phyloP scores from a whole-genome alignment of 192 early-diverging fungal genomes.

The Gaertneriomyces semiglobifer region DNA sequence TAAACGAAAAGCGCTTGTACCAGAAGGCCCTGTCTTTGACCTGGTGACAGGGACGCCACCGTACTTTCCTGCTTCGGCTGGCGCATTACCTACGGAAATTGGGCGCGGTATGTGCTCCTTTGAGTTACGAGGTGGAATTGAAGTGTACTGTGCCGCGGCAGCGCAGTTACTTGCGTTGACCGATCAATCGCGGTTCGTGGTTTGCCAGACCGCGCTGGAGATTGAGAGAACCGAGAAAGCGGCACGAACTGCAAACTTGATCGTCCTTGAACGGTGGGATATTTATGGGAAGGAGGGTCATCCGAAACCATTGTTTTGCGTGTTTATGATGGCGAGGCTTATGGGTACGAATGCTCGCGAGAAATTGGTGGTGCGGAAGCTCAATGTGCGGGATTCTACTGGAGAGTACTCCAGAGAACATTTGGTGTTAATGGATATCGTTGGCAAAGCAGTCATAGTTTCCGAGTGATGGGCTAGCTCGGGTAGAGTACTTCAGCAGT shows the following conservation, averaged over 20 bases:
- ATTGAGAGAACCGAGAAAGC: conserved; percentile 23
- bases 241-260: conserved; percentile 12
- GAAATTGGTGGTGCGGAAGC: neutral
- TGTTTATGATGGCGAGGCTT: conserved; percentile 31
- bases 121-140: conserved; percentile 41
- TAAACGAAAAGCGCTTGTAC: neutral
- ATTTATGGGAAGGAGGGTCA: conserved; percentile 23
- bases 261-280: conserved; percentile 30
- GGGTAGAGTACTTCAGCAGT: no score
- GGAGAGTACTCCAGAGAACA: neutral
- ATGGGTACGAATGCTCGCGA: neutral
- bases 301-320: conserved; percentile 26
- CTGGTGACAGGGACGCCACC: conserved; percentile 46
- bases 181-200: conserved; percentile 28
- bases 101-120: conserved; percentile 42
- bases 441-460: conserved; percentile 6
- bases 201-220: conserved; percentile 35
- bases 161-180: conserved; percentile 2
- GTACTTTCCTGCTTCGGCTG: conserved; percentile 34
- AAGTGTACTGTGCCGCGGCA: conserved; percentile 30
- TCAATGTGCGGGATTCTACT: conserved; percentile 7
- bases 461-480: no score
- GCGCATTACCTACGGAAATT: conserved; percentile 28
- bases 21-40: conserved; percentile 12
- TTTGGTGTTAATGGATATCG: conserved; percentile 3